Evolutionary conservation across 140 eudicot species (phyloP), one percentile per base, ranked within the genome.

Genomic region (Ambrosia hybrid): DNA sequence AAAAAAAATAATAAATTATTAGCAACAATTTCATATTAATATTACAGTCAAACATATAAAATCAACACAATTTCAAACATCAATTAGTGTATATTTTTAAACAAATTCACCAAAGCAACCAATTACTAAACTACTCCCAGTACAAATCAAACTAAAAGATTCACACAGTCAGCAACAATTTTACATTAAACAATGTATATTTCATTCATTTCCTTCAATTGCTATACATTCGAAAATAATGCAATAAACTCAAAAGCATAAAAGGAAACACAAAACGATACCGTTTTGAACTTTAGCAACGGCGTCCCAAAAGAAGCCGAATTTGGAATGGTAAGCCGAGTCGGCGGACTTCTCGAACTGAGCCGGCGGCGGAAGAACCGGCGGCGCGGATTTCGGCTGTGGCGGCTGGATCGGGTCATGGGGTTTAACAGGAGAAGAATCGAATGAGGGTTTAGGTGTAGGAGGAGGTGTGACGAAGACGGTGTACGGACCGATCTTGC

Each of bases 261-360:
- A 41, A 41, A 41, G 9, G 8, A 41, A 41, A 7, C 1, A 41
- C 6, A 49, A 53, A 43, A 60, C 12, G 39, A 36, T 83, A 91
- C 97, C 97, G 16, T 86, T 79, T 71, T 86, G 94, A 53, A 88
- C 84, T 83, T 83, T 91, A 43, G 94, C 84, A 1, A 91, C 85
- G 17, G 91, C 85, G 36, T 84, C 78, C 93, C 94, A 84, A 73
- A 91, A 85, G 81, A 91, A 86, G 3, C 80, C 89, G 34, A 79
- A 83, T 26, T 83, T 64, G 3, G 95, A 85, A 37, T 62, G 61
- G 43, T 74, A 57, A 37, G 69, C 56, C 5, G 76, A 55, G 1
- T 74, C 61, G 1, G 78, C 61, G 4, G 86, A 64, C 63, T 76
- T 81, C 4, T 71, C 76, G 46, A 75, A 85, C 58, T 85, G 85